Evolutionary conservation across 768 basidiomycete genomes (phyloP).

Genomic region (Rhizopogon vesiculosus): DNA sequence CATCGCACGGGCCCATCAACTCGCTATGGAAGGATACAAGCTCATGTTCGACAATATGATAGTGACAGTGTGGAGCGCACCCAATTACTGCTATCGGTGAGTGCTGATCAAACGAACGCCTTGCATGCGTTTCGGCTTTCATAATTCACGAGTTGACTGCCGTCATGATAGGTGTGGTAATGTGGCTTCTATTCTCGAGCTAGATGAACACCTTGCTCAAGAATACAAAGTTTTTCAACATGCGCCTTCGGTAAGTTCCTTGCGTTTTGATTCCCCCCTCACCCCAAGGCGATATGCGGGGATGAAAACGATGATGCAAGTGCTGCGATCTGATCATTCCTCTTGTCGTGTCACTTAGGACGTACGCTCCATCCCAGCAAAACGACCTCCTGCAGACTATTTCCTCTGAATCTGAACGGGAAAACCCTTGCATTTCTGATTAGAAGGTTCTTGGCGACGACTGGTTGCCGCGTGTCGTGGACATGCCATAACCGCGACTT

Average conservation of each 20-base stretch:
- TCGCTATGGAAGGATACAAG: constrained; percentile 97
- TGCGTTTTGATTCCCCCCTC: not conserved
- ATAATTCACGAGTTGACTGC: constrained; percentile 20
- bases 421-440: constrained; percentile 11
- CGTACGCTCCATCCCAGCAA: constrained; percentile 74
- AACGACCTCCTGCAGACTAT: constrained; percentile 84
- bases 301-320: not conserved
- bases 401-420: constrained; percentile 48
- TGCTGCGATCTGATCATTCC: constrained; percentile 3
- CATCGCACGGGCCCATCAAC: constrained; percentile 95
- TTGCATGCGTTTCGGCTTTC: constrained; percentile 11
- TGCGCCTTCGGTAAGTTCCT: constrained; percentile 69
- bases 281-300: constrained; percentile 9
- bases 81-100: constrained; percentile 96
- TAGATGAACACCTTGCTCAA: constrained; percentile 90
- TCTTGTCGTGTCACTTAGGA: constrained; percentile 43
- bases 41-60: constrained; percentile 94
- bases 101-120: constrained; percentile 22
- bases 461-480: constrained; percentile 20
- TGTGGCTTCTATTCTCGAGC: constrained; percentile 89
- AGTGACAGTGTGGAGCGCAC: constrained; percentile 97
- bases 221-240: constrained; percentile 96
- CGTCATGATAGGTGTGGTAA: constrained; percentile 74
- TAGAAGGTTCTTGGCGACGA: constrained; percentile 6
- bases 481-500: constrained; percentile 13